phyloP scores from a whole-genome alignment of 164 flowering plant genomes.

The Liriodendron chinense region DNA sequence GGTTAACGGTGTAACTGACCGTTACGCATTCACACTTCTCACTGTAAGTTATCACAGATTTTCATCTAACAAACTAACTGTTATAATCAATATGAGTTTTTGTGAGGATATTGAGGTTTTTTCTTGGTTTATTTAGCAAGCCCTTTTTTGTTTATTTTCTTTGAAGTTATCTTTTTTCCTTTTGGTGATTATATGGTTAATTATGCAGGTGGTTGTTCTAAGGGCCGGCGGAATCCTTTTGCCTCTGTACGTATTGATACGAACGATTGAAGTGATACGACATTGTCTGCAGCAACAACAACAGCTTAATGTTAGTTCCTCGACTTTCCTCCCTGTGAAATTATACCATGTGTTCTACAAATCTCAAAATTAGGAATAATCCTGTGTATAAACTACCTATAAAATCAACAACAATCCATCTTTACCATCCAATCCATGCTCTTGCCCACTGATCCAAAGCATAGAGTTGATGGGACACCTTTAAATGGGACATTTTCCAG shows the following conservation, averaged over 20 bases:
- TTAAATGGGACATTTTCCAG: no score
- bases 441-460: no score
- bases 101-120: no score
- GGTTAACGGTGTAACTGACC: slow-evolving; percentile 37
- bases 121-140: neutral
- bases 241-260: slow-evolving; percentile 51
- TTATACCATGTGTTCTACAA: neutral
- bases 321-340: neutral
- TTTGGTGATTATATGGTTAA: neutral
- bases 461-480: no score
- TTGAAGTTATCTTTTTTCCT: neutral
- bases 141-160: neutral
- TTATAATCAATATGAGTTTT: no score
- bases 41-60: slow-evolving; percentile 44
- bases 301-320: slow-evolving; percentile 9
- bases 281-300: slow-evolving; percentile 31
- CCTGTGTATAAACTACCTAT: neutral
- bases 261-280: slow-evolving; percentile 45
- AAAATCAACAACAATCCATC: neutral
- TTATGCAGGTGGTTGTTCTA: slow-evolving; percentile 25
- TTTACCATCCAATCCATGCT: neutral
- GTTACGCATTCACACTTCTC: slow-evolving; percentile 60
- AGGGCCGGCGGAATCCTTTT: slow-evolving; percentile 55
- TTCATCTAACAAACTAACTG: neutral
- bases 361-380: no score